These are phyloP conservation scores for Tardiomyces depauwii DNA, from an alignment of 1,139 yeast species.

Conservation along the genomic window DNA sequence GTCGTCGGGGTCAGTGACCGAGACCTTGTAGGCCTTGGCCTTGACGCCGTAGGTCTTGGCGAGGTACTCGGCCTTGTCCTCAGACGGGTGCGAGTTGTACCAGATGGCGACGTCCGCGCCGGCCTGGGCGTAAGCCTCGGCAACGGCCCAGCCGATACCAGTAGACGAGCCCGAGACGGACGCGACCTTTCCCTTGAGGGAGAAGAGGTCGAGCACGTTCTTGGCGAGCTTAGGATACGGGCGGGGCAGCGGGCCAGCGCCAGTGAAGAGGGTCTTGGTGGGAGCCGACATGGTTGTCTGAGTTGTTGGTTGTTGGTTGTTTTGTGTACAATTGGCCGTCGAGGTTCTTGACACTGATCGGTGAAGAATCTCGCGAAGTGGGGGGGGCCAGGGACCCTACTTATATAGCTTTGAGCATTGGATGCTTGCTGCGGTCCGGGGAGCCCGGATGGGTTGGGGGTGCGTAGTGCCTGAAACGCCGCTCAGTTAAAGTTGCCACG, in stretches of 20 bases:
- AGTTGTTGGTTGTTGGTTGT: too few species aligned
- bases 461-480: too few species aligned
- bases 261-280: neutral
- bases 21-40: slow-evolving; percentile 62
- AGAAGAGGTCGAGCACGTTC: slow-evolving; percentile 14
- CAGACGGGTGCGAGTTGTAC: slow-evolving; percentile 55
- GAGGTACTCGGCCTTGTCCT: slow-evolving; percentile 50
- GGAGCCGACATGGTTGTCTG: too few species aligned
- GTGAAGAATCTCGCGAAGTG: too few species aligned
- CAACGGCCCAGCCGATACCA: slow-evolving; percentile 79
- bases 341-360: too few species aligned
- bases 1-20: slow-evolving; percentile 45
- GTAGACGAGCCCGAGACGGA: slow-evolving; percentile 82
- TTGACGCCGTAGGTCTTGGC: slow-evolving; percentile 53
- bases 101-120: slow-evolving; percentile 87
- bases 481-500: too few species aligned
- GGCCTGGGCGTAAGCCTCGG: slow-evolving; percentile 79
- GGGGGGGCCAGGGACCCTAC: too few species aligned
- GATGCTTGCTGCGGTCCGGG: too few species aligned
- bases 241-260: slow-evolving; percentile 8
- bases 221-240: slow-evolving; percentile 10
- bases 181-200: slow-evolving; percentile 34
- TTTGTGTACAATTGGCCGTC: too few species aligned
- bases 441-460: too few species aligned
- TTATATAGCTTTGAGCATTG: too few species aligned